Evolutionary conservation across 345 rosid genomes (phyloP).

Genomic region (Cardamine occulta): DNA sequence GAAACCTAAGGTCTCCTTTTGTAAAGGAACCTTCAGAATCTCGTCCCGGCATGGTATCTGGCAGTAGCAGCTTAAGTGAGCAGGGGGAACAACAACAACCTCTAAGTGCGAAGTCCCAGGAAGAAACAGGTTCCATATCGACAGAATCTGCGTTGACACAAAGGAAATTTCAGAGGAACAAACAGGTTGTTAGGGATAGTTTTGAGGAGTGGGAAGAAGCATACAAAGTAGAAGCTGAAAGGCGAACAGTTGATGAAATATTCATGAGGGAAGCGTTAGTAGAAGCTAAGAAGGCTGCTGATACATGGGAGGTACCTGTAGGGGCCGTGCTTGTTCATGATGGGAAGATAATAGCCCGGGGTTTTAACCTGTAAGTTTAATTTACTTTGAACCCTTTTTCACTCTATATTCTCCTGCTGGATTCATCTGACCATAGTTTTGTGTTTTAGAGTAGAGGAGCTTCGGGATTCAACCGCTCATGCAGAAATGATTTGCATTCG

Average conservation of each 20-base stretch:
- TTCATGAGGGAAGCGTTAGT: constrained; percentile 92
- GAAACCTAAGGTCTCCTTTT: constrained; percentile 44
- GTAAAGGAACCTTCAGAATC: constrained; percentile 49
- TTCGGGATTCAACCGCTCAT: constrained; percentile 95
- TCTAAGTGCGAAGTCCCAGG: constrained; percentile 46
- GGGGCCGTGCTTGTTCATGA: constrained; percentile 93
- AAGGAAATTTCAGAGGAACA: constrained; percentile 71
- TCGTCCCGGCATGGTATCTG: constrained; percentile 44
- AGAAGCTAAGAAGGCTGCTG: constrained; percentile 96
- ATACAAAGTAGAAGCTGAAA: constrained; percentile 67
- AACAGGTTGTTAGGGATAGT: constrained; percentile 71
- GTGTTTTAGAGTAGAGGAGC: constrained; percentile 84
- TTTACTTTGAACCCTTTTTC: background rate
- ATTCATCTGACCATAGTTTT: constrained; percentile 12
- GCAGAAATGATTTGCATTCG: constrained; percentile 97
- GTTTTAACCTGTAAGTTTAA: constrained; percentile 80
- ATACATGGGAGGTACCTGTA: constrained; percentile 97
- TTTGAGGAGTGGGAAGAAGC: constrained; percentile 99
- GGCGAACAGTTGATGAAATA: constrained; percentile 71
- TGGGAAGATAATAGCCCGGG: constrained; percentile 92
- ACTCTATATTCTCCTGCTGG: background rate
- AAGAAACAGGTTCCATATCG: constrained; percentile 45
- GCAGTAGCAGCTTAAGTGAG: constrained; percentile 50
- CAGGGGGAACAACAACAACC: constrained; percentile 48
- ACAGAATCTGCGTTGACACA: constrained; percentile 55